Evolutionary conservation across 23 red algal species (phyloP).

Genomic region (Chondrus crispus): DNA sequence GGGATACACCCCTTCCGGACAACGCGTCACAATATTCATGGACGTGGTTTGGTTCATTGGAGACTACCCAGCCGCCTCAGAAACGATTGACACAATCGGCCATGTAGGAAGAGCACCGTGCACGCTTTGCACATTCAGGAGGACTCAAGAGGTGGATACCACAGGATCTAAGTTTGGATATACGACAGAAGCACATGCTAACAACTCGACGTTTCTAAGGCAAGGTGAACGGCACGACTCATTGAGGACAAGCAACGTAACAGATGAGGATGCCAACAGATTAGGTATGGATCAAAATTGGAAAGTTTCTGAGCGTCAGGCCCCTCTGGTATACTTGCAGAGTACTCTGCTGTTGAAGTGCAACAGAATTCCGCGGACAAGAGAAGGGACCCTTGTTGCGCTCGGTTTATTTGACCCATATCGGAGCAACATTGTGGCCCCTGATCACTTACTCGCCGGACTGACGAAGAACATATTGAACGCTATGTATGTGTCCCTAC

Average conservation of each 20-base stretch:
- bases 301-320: neutral
- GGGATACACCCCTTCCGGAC: neutral
- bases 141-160: neutral
- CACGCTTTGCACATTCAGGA: neutral
- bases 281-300: neutral
- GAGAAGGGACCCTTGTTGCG: neutral
- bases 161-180: neutral
- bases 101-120: neutral
- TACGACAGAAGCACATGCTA: neutral
- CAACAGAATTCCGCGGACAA: neutral
- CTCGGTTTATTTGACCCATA: neutral
- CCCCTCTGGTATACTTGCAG: neutral
- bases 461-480: neutral
- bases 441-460: neutral
- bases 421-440: neutral
- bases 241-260: neutral
- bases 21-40: neutral
- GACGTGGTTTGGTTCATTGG: neutral
- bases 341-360: neutral
- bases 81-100: neutral
- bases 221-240: neutral
- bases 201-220: neutral
- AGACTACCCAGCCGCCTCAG: neutral
- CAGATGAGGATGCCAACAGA: neutral
- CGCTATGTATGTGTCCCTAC: neutral